Percentiles rank a stretch among this genome's conserved stretches.
These are phyloP conservation scores for Candida morakotiae DNA, from an alignment of 805 yeast genomes.

Conservation along the genomic window DNA sequence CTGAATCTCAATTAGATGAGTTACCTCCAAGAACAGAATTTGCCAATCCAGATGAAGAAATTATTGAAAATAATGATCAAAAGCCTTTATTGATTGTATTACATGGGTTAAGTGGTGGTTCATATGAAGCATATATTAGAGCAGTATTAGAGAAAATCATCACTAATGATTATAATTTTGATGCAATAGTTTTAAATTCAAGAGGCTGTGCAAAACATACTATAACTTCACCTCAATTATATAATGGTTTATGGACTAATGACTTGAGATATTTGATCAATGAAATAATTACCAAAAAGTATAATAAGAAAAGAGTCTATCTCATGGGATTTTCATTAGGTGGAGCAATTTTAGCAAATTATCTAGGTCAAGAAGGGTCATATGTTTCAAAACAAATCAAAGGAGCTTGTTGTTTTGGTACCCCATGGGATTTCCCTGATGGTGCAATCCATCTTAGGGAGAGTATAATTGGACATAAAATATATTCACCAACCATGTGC, in stretches of 20 bases:
- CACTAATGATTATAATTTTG: constrained; percentile 37
- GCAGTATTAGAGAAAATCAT: constrained; percentile 46
- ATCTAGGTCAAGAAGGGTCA: constrained; percentile 58
- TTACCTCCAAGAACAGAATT: constrained; percentile 70
- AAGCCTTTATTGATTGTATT: constrained; percentile 58
- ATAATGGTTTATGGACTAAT: constrained; percentile 64
- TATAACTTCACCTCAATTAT: constrained; percentile 62
- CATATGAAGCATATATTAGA: constrained; percentile 70
- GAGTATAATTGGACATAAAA: constrained; percentile 32
- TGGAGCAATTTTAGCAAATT: constrained; percentile 61
- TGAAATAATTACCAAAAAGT: constrained; percentile 42
- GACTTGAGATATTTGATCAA: constrained; percentile 61
- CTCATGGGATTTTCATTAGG: constrained; percentile 73
- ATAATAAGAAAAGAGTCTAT: constrained; percentile 63
- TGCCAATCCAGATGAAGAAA: constrained; percentile 43
- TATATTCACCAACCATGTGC: constrained; percentile 42
- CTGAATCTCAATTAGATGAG: constrained; percentile 49
- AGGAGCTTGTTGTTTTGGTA: constrained; percentile 57
- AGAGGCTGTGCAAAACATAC: constrained; percentile 79
- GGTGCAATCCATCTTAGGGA: constrained; percentile 45
- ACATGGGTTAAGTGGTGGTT: constrained; percentile 80
- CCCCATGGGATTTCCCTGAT: constrained; percentile 71
- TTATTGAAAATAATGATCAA: constrained; percentile 31
- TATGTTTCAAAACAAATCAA: constrained; percentile 47
- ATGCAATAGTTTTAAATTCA: constrained; percentile 59